These are phyloP conservation scores for Trypanosoma mega DNA, from an alignment of 208 protist species.

Conservation along the genomic window DNA sequence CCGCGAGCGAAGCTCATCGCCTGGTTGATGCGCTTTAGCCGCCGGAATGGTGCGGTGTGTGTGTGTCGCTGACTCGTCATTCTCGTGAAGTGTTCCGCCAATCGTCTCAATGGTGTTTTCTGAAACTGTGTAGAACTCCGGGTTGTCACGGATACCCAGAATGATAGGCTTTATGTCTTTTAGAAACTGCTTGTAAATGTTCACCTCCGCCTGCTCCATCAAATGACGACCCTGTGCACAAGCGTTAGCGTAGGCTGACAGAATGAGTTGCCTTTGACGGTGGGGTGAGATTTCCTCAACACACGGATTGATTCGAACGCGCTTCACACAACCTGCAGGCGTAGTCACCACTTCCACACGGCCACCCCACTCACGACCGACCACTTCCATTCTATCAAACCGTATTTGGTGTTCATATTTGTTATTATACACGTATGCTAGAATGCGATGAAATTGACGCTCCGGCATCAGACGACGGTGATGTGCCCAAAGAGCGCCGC, in stretches of 20 bases:
- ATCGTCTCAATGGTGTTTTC: slow-evolving; percentile 70
- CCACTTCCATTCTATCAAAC: slow-evolving; percentile 88
- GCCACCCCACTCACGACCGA: slow-evolving; percentile 76
- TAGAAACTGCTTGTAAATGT: slow-evolving; percentile 91
- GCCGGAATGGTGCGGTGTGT: slow-evolving; percentile 84
- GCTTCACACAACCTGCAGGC: slow-evolving; percentile 79
- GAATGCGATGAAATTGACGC: slow-evolving; percentile 89
- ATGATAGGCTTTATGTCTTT: slow-evolving; percentile 88
- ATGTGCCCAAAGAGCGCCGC: slow-evolving; percentile 89
- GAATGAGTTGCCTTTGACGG: slow-evolving; percentile 67
- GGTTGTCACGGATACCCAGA: slow-evolving; percentile 90
- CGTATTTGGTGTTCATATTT: slow-evolving; percentile 94
- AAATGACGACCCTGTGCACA: slow-evolving; percentile 61
- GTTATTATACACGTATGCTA: slow-evolving; percentile 93
- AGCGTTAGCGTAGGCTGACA: slow-evolving; percentile 84
- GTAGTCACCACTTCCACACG: slow-evolving; percentile 88
- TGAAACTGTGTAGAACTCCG: slow-evolving; percentile 90
- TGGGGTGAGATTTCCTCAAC: slow-evolving; percentile 70
- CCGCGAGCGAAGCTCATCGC: slow-evolving; percentile 65
- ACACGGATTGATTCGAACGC: slow-evolving; percentile 78
- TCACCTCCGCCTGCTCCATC: slow-evolving; percentile 87
- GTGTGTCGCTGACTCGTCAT: neutral
- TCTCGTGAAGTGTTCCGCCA: slow-evolving; percentile 52
- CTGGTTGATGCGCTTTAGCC: slow-evolving; percentile 66
- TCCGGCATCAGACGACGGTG: slow-evolving; percentile 90